phyloP scores from a whole-genome alignment of 805 yeast species.

The Cyberlindnera mississippiensis region DNA sequence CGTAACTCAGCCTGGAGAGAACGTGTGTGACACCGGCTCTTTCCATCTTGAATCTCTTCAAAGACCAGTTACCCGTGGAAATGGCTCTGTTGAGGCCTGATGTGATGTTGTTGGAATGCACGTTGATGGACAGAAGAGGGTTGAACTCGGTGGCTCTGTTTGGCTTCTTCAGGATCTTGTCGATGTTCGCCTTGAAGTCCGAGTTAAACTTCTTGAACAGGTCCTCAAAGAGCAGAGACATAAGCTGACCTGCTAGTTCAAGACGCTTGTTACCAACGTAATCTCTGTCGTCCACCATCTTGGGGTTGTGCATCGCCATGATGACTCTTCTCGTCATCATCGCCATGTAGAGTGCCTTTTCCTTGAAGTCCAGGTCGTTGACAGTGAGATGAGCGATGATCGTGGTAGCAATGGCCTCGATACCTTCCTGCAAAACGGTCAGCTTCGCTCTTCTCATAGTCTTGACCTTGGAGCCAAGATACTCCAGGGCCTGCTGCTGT shows the following conservation, averaged over 20 bases:
- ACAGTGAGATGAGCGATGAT: slow-evolving; percentile 93
- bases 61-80: slow-evolving; percentile 98
- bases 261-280: slow-evolving; percentile 97
- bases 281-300: slow-evolving; percentile 97
- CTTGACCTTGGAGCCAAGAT: slow-evolving; percentile 85
- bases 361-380: slow-evolving; percentile 79
- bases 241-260: slow-evolving; percentile 95
- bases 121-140: slow-evolving; percentile 83
- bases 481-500: slow-evolving; percentile 90
- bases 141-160: slow-evolving; percentile 94
- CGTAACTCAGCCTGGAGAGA: slow-evolving; percentile 83
- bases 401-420: slow-evolving; percentile 94
- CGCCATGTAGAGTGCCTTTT: slow-evolving; percentile 90
- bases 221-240: slow-evolving; percentile 94
- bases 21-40: slow-evolving; percentile 99
- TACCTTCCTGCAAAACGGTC: slow-evolving; percentile 84
- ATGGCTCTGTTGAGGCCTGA: slow-evolving; percentile 94
- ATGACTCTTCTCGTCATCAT: slow-evolving; percentile 95
- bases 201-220: slow-evolving; percentile 93
- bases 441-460: slow-evolving; percentile 90
- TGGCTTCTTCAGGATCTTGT: slow-evolving; percentile 89
- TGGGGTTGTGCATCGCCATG: slow-evolving; percentile 92
- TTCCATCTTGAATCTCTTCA: slow-evolving; percentile 98
- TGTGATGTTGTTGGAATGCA: slow-evolving; percentile 90
- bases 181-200: slow-evolving; percentile 92